A percentile compares a stretch with the other conserved stretches of the same genome.
These are phyloP conservation scores for Populus hybrid DNA, from an alignment of 441 rosid species.

Conservation along the genomic window DNA sequence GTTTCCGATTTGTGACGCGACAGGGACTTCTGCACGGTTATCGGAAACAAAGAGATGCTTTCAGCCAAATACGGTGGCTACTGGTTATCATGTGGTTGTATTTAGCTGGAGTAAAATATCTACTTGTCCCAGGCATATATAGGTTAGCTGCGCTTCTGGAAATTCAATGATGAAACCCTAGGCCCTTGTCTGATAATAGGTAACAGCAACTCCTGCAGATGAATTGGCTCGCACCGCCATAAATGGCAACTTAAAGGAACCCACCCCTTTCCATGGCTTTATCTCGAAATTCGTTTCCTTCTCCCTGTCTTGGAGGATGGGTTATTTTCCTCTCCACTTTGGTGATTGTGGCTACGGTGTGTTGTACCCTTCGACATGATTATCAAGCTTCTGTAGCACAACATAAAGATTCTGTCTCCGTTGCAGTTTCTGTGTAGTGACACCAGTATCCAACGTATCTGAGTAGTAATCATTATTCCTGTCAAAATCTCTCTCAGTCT, in stretches of 20 bases:
- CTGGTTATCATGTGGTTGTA: background rate
- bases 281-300: background rate
- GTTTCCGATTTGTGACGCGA: too few relatives aligned
- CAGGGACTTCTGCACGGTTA: too few relatives aligned
- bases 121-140: background rate
- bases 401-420: too few relatives aligned
- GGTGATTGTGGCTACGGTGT: too few relatives aligned
- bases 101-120: constrained; percentile 1
- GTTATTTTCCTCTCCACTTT: too few relatives aligned
- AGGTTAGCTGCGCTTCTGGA: constrained; percentile 2
- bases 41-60: background rate
- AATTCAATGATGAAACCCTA: constrained; percentile 2
- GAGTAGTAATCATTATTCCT: too few relatives aligned
- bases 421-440: too few relatives aligned
- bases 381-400: too few relatives aligned
- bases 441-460: too few relatives aligned
- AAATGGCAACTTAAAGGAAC: background rate
- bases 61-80: background rate
- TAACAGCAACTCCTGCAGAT: background rate
- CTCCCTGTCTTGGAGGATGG: background rate
- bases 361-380: too few relatives aligned
- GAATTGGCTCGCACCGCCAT: background rate
- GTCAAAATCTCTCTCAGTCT: too few relatives aligned
- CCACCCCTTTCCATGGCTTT: background rate
- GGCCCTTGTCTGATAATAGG: background rate